A percentile compares a stretch with the other conserved stretches of the same genome.
Evolutionary conservation across 2,329 filamentous ascomycete genomes (phyloP).

Genomic region (Sporothrix schenckii): DNA sequence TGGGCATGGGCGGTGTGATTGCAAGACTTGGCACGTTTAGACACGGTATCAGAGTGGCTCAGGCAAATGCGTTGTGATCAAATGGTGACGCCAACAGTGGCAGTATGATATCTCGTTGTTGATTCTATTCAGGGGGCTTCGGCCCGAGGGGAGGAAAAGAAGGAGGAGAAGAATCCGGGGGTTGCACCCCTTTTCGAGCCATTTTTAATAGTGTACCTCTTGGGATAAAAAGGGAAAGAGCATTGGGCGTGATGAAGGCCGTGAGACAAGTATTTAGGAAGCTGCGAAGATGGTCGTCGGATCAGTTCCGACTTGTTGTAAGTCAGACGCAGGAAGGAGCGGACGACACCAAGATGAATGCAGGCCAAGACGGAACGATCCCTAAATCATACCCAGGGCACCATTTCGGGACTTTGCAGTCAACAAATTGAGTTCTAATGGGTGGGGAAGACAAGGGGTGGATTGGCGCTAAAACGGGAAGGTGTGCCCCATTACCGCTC

Average conservation of each 20-base stretch:
- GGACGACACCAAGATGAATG: background rate
- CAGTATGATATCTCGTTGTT: background rate
- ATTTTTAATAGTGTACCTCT: background rate
- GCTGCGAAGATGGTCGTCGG: background rate
- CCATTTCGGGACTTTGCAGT: background rate
- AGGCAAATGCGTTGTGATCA: background rate
- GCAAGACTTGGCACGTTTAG: no score
- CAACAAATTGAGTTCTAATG: background rate
- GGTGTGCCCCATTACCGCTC: background rate
- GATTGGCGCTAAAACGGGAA: background rate
- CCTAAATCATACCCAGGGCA: background rate
- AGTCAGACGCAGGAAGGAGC: conserved; percentile 7
- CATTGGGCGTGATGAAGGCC: background rate
- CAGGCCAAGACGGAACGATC: background rate
- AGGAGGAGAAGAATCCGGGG: background rate
- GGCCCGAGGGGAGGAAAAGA: no score
- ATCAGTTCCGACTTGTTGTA: conserved; percentile 1
- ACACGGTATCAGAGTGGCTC: no score
- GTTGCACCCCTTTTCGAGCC: no score
- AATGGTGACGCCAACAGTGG: background rate
- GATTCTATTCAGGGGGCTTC: background rate
- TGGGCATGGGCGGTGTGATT: background rate
- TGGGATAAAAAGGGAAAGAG: background rate
- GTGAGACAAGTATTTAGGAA: background rate
- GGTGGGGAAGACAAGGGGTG: conserved; percentile 18